These are phyloP conservation scores for Taiwanofungus camphoratus DNA, from an alignment of 1,284 basidiomycete genomes.

Conservation along the genomic window DNA sequence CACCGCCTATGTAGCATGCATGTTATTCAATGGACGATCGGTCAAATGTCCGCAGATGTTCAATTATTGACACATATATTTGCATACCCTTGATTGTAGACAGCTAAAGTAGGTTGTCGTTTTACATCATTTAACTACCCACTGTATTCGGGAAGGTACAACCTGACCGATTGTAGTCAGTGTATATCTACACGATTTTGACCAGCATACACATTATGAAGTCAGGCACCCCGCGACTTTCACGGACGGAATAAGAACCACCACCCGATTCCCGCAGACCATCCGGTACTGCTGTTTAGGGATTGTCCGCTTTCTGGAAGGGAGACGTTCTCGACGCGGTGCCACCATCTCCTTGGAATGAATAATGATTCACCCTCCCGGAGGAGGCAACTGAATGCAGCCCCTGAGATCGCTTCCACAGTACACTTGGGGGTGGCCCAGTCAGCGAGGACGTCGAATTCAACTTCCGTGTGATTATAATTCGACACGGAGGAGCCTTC, in stretches of 20 bases:
- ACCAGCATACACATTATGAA: no score
- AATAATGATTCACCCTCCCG: slow-evolving; percentile 23
- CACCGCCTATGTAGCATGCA: no score
- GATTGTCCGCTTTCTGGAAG: slow-evolving; percentile 1
- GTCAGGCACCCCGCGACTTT: no score
- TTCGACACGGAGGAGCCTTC: background rate
- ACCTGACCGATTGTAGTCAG: no score
- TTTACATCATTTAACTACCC: no score
- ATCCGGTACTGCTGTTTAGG: slow-evolving; percentile 10
- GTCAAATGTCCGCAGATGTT: no score
- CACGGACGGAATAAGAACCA: slow-evolving; percentile 20
- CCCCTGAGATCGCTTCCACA: slow-evolving; percentile 11
- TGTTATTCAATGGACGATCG: no score
- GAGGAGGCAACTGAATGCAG: slow-evolving; percentile 18
- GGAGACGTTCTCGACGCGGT: slow-evolving; percentile 24
- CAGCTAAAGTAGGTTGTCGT: no score
- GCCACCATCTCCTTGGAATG: slow-evolving; percentile 25
- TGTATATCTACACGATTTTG: no score
- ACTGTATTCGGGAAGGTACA: no score
- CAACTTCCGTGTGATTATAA: background rate
- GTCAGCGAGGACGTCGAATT: slow-evolving; percentile 1
- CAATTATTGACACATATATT: no score
- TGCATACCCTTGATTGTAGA: no score
- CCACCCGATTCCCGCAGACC: slow-evolving; percentile 25
- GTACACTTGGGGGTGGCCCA: background rate